Evolutionary conservation across 73 alveolate species (phyloP), one percentile per base, ranked within the genome.

Genomic region (Symbiodinium natans): DNA sequence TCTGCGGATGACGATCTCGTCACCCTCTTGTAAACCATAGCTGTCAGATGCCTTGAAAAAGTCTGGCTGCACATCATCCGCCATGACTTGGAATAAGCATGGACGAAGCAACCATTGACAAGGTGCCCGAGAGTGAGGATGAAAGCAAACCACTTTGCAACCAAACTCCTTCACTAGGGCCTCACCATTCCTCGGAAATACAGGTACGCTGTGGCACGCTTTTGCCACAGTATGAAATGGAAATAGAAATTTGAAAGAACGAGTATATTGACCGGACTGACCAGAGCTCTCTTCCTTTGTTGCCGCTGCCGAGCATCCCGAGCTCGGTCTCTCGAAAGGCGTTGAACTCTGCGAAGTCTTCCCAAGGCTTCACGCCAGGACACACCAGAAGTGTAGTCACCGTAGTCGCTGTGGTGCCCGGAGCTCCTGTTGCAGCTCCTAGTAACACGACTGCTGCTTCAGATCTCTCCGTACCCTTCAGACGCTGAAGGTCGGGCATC

Each of bases 71-170:
- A 8, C 63, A 17, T 48, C 23, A 48, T 17, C 63, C 63, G 10
- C 71, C 71, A 52, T 52, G 10, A 52, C 71, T 19, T n/a, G 29
- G 31, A 23, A 52, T 52, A 3, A 52, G 71, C 71, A 43, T 6
- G 27, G 68, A 63, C 27, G 27, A 41, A 27, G 63, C 59, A 25
- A n/a, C 36, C 74, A 15, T 29, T 21, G 42, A 38, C 83, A 87
- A 59, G 43, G 21, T 27, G 31, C 94, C 41, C 31, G 94, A 10
- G 42, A 41, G 85, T 17, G 68, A 15, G 94, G 94, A n/a, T 87
- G 94, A 41, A 87, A 87, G 94, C 94, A 87, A 2, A 87, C 94
- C 33, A 87, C 43, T 68, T 87, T 54, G 84, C 94, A 87, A 25
- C 41, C 63, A 68, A 87, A 87, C 63, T 87, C 94, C 71, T 87